phyloP scores from a whole-genome alignment of 2,329 filamentous ascomycete genomes.

The Fusarium sp. region DNA sequence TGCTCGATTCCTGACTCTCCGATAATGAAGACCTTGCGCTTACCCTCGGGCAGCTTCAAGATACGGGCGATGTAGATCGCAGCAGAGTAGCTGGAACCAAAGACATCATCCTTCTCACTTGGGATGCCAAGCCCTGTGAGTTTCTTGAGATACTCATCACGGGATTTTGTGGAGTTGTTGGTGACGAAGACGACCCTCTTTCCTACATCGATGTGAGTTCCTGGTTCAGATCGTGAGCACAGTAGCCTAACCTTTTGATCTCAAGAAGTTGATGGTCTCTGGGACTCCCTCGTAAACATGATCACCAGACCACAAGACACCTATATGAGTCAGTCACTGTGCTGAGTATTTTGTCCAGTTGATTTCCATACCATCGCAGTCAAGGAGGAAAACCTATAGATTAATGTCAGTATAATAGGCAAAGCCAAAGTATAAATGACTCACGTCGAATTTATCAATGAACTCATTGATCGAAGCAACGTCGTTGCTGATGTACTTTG shows the following conservation, averaged over 20 bases:
- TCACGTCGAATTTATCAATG: conserved; percentile 89
- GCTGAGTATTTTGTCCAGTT: background rate
- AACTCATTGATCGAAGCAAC: conserved; percentile 81
- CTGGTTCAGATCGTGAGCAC: background rate
- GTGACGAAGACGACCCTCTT: conserved; percentile 97
- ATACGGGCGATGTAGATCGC: conserved; percentile 97
- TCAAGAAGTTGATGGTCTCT: conserved; percentile 85
- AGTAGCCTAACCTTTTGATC: conserved; percentile 74
- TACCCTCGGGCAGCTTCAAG: conserved; percentile 78
- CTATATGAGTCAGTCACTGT: conserved; percentile 57
- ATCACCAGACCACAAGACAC: conserved; percentile 96
- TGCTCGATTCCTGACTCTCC: conserved; percentile 92
- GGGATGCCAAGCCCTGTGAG: conserved; percentile 84
- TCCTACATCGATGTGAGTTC: conserved; percentile 61
- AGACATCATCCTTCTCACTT: conserved; percentile 86
- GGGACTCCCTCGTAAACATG: conserved; percentile 86
- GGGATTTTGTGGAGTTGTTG: conserved; percentile 98
- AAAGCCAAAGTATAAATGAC: conserved; percentile 52
- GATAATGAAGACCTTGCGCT: conserved; percentile 94
- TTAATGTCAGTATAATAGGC: background rate
- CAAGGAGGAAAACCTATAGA: conserved; percentile 85
- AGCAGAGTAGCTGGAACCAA: conserved; percentile 93
- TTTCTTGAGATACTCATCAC: conserved; percentile 92
- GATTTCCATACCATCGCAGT: conserved; percentile 84
- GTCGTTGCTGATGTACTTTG: conserved; percentile 83